Evolutionary conservation across 441 rosid genomes (phyloP).

Genomic region (Metrosideros polymorpha): DNA sequence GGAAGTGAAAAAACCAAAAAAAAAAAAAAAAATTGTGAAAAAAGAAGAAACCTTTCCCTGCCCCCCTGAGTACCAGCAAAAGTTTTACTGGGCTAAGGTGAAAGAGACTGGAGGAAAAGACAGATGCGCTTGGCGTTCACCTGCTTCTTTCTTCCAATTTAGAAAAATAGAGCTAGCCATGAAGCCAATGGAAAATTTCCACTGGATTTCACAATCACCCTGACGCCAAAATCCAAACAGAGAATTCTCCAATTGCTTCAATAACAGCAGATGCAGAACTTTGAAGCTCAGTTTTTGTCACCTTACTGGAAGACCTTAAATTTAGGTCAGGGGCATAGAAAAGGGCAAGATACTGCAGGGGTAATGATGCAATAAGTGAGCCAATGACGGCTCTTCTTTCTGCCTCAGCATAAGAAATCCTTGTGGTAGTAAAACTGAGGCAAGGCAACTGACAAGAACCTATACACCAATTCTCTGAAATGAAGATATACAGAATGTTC

Average conservation of each 20-base stretch:
- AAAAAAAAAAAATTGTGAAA: neutral
- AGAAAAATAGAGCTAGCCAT: neutral
- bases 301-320: neutral
- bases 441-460: neutral
- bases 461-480: neutral
- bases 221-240: neutral
- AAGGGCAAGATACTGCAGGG: neutral
- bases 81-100: neutral
- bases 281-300: neutral
- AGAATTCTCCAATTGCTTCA: neutral
- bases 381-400: neutral
- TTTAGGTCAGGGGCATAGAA: neutral
- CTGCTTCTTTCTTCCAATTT: neutral
- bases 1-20: neutral
- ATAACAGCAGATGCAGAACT: neutral
- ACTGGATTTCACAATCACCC: neutral
- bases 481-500: neutral
- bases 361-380: neutral
- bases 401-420: neutral
- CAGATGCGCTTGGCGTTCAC: neutral
- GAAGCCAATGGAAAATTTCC: neutral
- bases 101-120: neutral
- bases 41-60: neutral
- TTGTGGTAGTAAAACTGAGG: neutral
- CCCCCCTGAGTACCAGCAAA: neutral